Conservation (phyloP, 2,329 filamentous ascomycete species). For the Fusarium pseudograminearum region DNA sequence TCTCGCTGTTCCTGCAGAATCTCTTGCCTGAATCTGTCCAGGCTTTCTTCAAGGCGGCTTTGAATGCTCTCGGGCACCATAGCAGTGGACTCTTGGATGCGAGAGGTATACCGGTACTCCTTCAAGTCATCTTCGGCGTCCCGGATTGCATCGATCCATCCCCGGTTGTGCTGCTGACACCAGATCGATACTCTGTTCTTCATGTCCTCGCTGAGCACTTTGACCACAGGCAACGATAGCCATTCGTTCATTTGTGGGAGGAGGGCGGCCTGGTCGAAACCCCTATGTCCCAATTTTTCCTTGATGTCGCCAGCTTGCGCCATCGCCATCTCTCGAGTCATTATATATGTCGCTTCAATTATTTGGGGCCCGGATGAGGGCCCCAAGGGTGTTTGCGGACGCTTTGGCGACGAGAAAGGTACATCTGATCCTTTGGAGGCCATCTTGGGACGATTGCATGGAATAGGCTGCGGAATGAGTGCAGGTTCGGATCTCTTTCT, state of each 20-base stretch:
- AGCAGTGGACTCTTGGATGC: not conserved
- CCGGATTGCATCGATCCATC: not conserved
- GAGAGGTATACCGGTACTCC: not conserved
- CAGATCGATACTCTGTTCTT: slow-evolving; percentile 8
- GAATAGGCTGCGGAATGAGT: not conserved
- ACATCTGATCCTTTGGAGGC: not conserved
- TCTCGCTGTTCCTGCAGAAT: not conserved
- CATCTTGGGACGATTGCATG: not conserved
- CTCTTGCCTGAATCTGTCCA: not conserved
- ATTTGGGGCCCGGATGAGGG: not conserved
- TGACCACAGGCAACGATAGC: not conserved
- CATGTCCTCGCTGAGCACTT: not conserved
- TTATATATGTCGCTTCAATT: not conserved
- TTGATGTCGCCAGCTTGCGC: not conserved
- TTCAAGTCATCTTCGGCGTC: not conserved
- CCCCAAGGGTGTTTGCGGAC: not conserved
- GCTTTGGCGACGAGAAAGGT: not conserved
- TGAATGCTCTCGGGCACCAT: not conserved
- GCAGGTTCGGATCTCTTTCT: not conserved
- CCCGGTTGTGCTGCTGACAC: not conserved
- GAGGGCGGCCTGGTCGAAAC: not conserved
- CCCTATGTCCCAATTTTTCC: not conserved
- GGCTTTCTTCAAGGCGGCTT: not conserved
- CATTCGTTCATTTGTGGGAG: not conserved
- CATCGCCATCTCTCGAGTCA: slow-evolving; percentile 5